Base-by-base conservation (phyloP, 352 stramenopile genomes). In the Phytophthora ohioensis region DNA sequence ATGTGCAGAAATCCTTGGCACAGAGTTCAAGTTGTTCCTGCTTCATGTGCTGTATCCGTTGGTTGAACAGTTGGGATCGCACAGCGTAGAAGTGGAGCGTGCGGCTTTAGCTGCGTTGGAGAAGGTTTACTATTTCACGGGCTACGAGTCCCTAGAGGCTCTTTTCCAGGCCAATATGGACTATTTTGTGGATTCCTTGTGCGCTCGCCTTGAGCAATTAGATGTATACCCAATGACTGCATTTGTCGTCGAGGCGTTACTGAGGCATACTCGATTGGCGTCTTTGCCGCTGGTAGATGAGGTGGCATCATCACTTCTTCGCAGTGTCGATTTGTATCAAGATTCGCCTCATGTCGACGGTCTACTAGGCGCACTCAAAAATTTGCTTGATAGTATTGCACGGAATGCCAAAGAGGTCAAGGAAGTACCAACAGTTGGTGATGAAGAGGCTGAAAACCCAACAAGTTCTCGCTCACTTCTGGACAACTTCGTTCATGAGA, bases 81-180 rank as follows among this genome's bases (percentile, higher is more conserved):
- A 69, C 1, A 76, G 75, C 15, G 64, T 84, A 5, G 73, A 89
- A 67, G 83, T 96, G 36, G 84, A 95, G 53, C 88, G 81, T 17
- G 80, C 85, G 11, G 85, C 88, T 15, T 75, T 94, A n/a, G 77
- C 77, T 43, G 78, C 87, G n/a, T 70, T 96, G 12, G 67, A 84
- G 21, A 92, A 87, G 36, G 67, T 96, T 17, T 86, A 84, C 38
- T 90, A 80, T 47, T 79, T 83, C 34, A 87, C 81, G 17, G 81
- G 75, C 13, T 87, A 91, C 32, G 62, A 62, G 7, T 87, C 80
- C 6, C 63, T 93, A 41, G 84, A 92, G 46, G 73, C 69, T 17
- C 76, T 95, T 43, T 91, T 95, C 27, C 79, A 91, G 52, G 68
- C 69, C 55, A 96, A 95, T 53, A 95, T 95, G 86, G 90, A 96